phyloP scores from a whole-genome alignment of 225 moss, liverwort and hornwort species.

The Sphagnum tenellum region DNA sequence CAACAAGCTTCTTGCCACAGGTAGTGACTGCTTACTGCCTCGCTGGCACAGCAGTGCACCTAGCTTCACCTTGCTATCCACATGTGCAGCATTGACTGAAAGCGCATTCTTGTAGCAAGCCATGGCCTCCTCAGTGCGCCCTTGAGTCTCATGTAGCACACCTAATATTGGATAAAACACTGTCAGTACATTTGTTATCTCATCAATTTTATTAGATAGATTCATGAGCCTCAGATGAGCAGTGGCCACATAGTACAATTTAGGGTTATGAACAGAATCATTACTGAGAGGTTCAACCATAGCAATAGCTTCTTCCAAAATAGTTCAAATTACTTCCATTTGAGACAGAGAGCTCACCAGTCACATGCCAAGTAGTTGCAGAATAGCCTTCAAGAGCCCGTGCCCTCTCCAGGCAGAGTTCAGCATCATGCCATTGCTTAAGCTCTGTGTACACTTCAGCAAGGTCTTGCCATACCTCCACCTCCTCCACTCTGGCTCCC shows the following conservation, averaged over 20 bases:
- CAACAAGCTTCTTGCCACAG: constrained; percentile 59
- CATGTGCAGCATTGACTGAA: constrained; percentile 40
- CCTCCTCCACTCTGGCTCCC: constrained; percentile 45
- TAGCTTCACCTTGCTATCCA: constrained; percentile 81
- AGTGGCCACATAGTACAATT: too few relatives aligned
- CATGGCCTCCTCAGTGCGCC: constrained; percentile 50
- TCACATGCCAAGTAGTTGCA: constrained; percentile 60
- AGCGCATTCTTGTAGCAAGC: constrained; percentile 65
- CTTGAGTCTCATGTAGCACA: constrained; percentile 56
- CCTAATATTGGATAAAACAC: constrained; percentile 4
- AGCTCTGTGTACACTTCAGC: constrained; percentile 66
- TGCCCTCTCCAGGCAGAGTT: constrained; percentile 77
- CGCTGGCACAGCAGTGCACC: constrained; percentile 54
- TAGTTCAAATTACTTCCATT: constrained; percentile 1
- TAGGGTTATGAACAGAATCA: too few relatives aligned
- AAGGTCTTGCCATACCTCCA: constrained; percentile 83
- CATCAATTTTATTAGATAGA: too few relatives aligned
- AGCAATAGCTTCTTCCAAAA: background rate
- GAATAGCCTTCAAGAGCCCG: constrained; percentile 39
- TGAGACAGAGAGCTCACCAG: constrained; percentile 26
- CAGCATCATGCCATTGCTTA: constrained; percentile 83
- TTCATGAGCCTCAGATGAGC: too few relatives aligned
- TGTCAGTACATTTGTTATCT: too few relatives aligned
- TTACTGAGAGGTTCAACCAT: too few relatives aligned
- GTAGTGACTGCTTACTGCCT: constrained; percentile 37